Percentiles rank a stretch among this genome's conserved stretches.
Evolutionary conservation across 805 yeast genomes (phyloP).

Genomic region (Kodamaea kaohsiungensis): DNA sequence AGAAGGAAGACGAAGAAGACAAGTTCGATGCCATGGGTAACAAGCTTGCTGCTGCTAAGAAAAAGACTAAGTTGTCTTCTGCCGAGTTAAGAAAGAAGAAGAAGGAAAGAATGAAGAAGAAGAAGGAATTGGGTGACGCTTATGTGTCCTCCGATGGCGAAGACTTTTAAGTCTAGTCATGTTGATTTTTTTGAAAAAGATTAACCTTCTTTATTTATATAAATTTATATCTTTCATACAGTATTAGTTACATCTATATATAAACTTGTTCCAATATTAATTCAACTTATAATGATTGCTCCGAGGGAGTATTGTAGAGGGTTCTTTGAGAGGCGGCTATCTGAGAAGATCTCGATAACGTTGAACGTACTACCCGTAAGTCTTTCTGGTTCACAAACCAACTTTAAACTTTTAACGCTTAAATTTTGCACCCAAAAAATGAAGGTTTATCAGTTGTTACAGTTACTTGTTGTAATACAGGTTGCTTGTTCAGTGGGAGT

Average conservation of each 20-base stretch:
- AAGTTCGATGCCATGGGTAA: conserved; percentile 99
- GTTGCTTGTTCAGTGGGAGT: neutral
- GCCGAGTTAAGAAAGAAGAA: conserved; percentile 99
- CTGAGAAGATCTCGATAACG: no score
- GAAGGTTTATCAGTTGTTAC: neutral
- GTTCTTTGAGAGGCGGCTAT: no score
- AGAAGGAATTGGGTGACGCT: conserved; percentile 99
- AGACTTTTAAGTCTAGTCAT: conserved; percentile 47
- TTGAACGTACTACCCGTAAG: no score
- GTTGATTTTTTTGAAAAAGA: conserved; percentile 9
- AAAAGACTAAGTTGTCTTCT: conserved; percentile 96
- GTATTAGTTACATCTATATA: conserved; percentile 5
- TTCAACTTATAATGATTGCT: neutral
- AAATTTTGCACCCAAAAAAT: neutral
- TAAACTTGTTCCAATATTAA: conserved; percentile 5
- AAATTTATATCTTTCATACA: conserved; percentile 7
- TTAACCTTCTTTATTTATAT: conserved; percentile 9
- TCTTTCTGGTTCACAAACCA: no score
- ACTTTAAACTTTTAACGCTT: neutral
- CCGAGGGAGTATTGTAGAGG: neutral
- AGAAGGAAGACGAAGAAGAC: conserved; percentile 97
- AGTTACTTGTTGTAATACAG: neutral
- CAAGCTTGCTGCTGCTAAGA: conserved; percentile 95
- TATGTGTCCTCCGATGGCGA: conserved; percentile 86
- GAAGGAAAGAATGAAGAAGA: conserved; percentile 99